Evolutionary conservation across 2,329 filamentous ascomycete genomes (phyloP).

Genomic region (Aspergillus chevalieri): DNA sequence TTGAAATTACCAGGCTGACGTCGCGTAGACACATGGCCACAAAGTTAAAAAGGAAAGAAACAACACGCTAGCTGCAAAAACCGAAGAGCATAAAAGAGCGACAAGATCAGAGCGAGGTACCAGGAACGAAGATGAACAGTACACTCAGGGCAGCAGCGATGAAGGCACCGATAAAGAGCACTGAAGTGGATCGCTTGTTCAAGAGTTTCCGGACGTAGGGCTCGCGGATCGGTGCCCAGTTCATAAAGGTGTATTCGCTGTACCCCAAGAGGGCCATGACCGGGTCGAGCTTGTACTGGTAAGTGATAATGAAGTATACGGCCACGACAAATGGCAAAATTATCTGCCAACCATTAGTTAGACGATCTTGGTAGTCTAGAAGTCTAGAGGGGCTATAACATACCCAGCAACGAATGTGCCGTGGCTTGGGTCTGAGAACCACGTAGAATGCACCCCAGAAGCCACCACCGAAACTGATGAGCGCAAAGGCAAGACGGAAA

Average conservation of each 20-base stretch:
- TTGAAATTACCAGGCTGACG: background rate
- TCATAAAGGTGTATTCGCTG: conserved; percentile 95
- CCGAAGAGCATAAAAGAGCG: background rate
- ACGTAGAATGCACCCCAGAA: conserved; percentile 94
- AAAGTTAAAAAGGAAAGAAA: background rate
- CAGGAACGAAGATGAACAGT: conserved; percentile 91
- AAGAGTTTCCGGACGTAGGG: conserved; percentile 84
- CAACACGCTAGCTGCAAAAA: background rate
- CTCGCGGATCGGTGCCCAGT: conserved; percentile 80
- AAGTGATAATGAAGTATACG: conserved; percentile 80
- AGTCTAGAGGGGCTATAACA: conserved; percentile 27
- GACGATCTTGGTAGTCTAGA: background rate
- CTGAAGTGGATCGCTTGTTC: conserved; percentile 74
- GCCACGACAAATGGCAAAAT: conserved; percentile 90
- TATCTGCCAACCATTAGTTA: conserved; percentile 41
- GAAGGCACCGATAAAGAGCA: conserved; percentile 66
- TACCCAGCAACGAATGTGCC: conserved; percentile 77
- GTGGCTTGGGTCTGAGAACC: conserved; percentile 77
- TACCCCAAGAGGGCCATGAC: conserved; percentile 80
- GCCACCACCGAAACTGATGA: conserved; percentile 79
- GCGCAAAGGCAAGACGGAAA: conserved; percentile 74
- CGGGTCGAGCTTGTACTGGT: conserved; percentile 93
- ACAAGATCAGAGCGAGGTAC: conserved; percentile 46
- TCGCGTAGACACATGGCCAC: background rate
- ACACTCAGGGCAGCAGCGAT: conserved; percentile 77